These are phyloP conservation scores for Saccharomycopsis selenospora DNA, from an alignment of 805 yeast species.

Conservation along the genomic window DNA sequence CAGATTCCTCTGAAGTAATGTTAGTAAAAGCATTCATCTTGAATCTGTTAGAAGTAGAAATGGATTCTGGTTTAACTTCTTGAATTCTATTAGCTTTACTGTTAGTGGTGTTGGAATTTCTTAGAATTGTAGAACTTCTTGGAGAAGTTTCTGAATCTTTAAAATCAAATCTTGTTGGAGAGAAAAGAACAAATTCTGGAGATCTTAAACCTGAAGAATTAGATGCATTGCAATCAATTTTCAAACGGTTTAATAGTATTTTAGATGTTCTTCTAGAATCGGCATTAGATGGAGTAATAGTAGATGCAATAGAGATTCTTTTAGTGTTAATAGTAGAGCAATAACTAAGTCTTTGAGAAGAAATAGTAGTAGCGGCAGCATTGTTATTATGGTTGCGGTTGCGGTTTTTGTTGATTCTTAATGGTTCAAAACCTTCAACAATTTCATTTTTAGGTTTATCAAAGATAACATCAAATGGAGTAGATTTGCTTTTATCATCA, in stretches of 20 bases:
- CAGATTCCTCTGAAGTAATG: not conserved
- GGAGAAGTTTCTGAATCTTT: not conserved
- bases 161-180: slow-evolving; percentile 14
- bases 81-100: not conserved
- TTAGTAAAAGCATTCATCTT: not conserved
- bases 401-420: not conserved
- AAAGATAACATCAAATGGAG: slow-evolving; percentile 19
- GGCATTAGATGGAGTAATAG: slow-evolving; percentile 14
- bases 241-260: slow-evolving; percentile 13
- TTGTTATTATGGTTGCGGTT: too few relatives aligned
- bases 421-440: not conserved
- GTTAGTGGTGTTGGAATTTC: not conserved
- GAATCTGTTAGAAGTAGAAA: not conserved
- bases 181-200: slow-evolving; percentile 18
- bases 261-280: slow-evolving; percentile 15
- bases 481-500: not conserved
- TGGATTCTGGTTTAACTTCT: not conserved
- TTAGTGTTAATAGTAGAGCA: slow-evolving; percentile 1
- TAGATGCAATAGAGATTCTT: slow-evolving; percentile 17
- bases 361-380: not conserved
- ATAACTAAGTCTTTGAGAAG: not conserved
- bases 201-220: not conserved
- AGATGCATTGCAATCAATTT: slow-evolving; percentile 3
- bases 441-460: not conserved
- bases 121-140: not conserved